Percentiles rank a stretch among this genome's conserved stretches.
These are phyloP conservation scores for Cnidoscolus chayamansa DNA, from an alignment of 441 rosid species.

Conservation along the genomic window DNA sequence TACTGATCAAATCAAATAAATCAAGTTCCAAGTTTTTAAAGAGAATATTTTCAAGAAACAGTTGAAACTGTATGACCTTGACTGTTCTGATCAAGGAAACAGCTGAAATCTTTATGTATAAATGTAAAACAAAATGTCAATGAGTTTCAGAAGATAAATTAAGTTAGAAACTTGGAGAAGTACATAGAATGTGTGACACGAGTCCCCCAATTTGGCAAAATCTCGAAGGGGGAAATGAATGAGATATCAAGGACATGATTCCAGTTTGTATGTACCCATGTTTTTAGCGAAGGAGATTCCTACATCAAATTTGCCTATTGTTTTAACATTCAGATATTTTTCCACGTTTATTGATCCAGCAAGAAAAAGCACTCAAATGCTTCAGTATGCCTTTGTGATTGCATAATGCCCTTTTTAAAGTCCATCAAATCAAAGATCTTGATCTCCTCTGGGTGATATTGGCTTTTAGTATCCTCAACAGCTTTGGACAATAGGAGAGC, in stretches of 20 bases:
- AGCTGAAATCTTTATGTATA: background rate
- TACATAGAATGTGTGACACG: background rate
- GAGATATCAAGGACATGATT: background rate
- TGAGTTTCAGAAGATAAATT: slow-evolving; percentile 5
- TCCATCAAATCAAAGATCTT: too few relatives aligned
- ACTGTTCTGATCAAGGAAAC: background rate
- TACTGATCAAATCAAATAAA: background rate
- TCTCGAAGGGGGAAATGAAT: background rate
- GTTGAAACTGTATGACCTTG: background rate
- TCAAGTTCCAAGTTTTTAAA: background rate
- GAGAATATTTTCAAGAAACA: slow-evolving; percentile 2
- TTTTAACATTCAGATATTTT: slow-evolving; percentile 1
- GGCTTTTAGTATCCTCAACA: slow-evolving; percentile 1
- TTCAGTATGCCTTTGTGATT: slow-evolving; percentile 1
- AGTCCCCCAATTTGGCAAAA: background rate
- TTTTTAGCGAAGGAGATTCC: slow-evolving; percentile 5
- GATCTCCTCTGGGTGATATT: background rate
- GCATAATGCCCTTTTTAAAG: too few relatives aligned
- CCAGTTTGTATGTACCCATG: background rate
- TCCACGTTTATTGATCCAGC: background rate
- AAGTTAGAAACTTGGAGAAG: background rate
- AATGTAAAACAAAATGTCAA: background rate
- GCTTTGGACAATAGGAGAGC: slow-evolving; percentile 3
- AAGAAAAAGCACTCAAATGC: background rate
- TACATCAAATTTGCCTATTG: background rate